A percentile compares a stretch with the other conserved stretches of the same genome.
Evolutionary conservation across 257 asterid genomes (phyloP).

Genomic region (Verbena officinalis): DNA sequence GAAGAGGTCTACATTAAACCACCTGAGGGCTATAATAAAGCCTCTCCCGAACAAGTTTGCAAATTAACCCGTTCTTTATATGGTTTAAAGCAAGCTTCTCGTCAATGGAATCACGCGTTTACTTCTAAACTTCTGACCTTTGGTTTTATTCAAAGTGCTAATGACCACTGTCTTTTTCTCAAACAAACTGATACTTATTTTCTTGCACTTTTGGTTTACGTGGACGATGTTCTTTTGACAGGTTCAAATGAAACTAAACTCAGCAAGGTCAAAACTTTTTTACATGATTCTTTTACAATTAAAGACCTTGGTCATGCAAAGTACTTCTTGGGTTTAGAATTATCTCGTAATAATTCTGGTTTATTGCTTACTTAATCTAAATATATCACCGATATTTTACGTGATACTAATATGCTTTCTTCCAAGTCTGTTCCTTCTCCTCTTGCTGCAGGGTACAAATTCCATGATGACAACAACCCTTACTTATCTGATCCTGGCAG

Average conservation of each 20-base stretch:
- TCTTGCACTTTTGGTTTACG: background rate
- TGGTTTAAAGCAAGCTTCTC: no score
- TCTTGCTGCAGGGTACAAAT: background rate
- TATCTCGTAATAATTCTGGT: background rate
- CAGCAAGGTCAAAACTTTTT: background rate
- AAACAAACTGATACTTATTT: no score
- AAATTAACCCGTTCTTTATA: no score
- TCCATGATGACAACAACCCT: background rate
- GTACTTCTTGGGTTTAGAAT: background rate
- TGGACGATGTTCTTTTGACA: background rate
- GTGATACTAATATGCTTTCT: background rate
- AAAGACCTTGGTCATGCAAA: background rate
- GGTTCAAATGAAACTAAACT: background rate
- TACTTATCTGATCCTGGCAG: background rate
- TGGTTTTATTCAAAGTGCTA: no score
- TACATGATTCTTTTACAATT: background rate
- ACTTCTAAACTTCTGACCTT: no score
- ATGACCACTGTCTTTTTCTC: no score
- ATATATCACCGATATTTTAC: background rate
- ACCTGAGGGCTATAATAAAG: no score
- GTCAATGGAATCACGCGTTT: no score
- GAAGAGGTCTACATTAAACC: no score
- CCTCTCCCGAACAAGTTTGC: no score
- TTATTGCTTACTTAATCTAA: no score
- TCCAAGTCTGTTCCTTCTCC: background rate